Evolutionary conservation across 306 rosid species (phyloP).

Genomic region (Quercus engelmannii): DNA sequence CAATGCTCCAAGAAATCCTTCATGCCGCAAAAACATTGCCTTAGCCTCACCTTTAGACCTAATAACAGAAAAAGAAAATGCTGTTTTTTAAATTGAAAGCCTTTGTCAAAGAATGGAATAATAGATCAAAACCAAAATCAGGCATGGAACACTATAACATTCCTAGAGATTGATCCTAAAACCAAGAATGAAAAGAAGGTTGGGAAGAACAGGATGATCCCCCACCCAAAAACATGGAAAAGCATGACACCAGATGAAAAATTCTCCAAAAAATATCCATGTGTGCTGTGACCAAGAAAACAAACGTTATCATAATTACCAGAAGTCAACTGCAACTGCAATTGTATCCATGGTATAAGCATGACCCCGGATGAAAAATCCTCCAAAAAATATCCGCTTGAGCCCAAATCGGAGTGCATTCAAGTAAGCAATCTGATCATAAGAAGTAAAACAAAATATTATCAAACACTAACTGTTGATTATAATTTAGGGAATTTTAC

Average conservation of each 20-base stretch:
- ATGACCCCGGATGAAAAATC: conserved; percentile 86
- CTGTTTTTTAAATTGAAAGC: not conserved
- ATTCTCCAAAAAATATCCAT: not conserved
- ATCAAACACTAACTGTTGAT: conserved; percentile 3
- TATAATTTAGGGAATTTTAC: not conserved
- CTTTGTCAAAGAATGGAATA: not conserved
- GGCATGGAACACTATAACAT: not conserved
- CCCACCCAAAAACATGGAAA: not conserved
- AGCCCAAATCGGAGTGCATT: conserved; percentile 93
- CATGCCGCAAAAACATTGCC: conserved; percentile 90
- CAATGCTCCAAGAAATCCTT: conserved; percentile 95
- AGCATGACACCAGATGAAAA: not conserved
- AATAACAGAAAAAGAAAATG: not conserved
- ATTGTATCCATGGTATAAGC: conserved; percentile 91
- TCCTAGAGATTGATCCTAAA: not conserved
- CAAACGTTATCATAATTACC: conserved; percentile 37
- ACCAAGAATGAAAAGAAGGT: not conserved
- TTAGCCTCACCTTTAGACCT: conserved; percentile 98
- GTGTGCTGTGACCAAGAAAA: not conserved
- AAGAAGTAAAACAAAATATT: conserved; percentile 3
- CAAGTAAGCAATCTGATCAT: conserved; percentile 74
- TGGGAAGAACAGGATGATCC: not conserved
- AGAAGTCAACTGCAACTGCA: conserved; percentile 89
- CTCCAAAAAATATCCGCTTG: conserved; percentile 90
- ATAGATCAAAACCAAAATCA: not conserved